Base-by-base conservation (phyloP, 2,329 filamentous ascomycete genomes). In the Alternaria gansuensis region DNA sequence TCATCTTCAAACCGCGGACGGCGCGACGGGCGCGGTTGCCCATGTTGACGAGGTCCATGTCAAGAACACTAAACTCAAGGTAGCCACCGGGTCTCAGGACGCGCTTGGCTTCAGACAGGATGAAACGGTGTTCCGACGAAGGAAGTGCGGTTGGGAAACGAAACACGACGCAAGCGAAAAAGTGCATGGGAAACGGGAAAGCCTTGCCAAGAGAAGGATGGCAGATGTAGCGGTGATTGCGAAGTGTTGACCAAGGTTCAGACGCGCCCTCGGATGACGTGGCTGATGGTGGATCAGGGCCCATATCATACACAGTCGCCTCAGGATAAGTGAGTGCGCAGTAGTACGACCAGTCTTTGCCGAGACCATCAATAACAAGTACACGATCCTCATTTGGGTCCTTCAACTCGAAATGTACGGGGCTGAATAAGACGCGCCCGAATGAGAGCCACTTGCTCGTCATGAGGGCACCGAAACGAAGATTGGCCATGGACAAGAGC, bases 311-410 rank as follows among this genome's bases (percentile, higher is more conserved):
- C 62, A 95, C 89, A 2, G 87, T 89, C 0, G 89, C 89, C 0
- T 83, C 82, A 0, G 90, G 89, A 64, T 94, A 94, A 1, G 90
- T 92, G 71, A 93, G 87, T 6, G 91, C 90, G 21, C 90, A 90
- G 67, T 93, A 94, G 75, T 92, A 93, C 0, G 91, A 93, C 91
- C 91, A 95, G 72, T 95, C 91, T 70, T 93, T 93, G n/a, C 91
- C 91, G 29, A 95, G 87, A 5, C 91, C 91, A 77, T 95, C 91
- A 56, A 95, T 84, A 17, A 95, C 89, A 3, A 95, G 82, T 26
- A 95, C 87, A 81, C 89, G 54, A 79, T 85, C 79, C 83, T 89
- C 78, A 75, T 72, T 82, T 0, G 83, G 79, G 17, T 85, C 80
- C 37, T 85, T 78, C 23, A 93, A 82, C 65, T 92, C 88, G 44